Evolutionary conservation across 2,329 filamentous ascomycete species (phyloP), one percentile per base, ranked within the genome.

Genomic region (Diaporthe destruens): DNA sequence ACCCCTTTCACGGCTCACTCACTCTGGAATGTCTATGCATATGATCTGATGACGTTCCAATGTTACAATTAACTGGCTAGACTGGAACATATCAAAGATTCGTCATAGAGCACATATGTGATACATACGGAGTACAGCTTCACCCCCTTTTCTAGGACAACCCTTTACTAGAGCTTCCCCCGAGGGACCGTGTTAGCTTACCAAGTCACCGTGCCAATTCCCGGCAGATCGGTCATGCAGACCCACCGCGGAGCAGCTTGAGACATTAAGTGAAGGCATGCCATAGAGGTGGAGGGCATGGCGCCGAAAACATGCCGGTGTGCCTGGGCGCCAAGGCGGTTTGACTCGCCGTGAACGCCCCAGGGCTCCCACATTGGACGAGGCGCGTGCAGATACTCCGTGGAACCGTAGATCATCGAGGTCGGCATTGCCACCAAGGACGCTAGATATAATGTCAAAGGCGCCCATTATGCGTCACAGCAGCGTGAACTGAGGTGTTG

Each of bases 241-340:
- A 20, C 44, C 61, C 61, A 65, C 44, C 23, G 61, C 61, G 44
- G 51, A 65, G 61, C 25, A 65, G n/a, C n/a, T n/a, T n/a, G n/a
- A n/a, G 29, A 25, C 18, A 14, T 23, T 18, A 25, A 51, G 29
- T 34, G 39, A 51, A 36, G 36, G 20, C 6, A n/a, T 34, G 12
- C 32, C 25, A 20, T 51, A 65, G 36, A 25, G 2, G 20, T 23
- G n/a, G 23, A n/a, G 12, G 44, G 2, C 44, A 12, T 7, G 44
- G 61, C 44, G 44, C 61, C 61, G 61, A 66, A 66, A 53, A 53
- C 39, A 66, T 5, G 20, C 44, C 3, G 20, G n/a, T n/a, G 34
- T 39, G 44, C 39, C 61, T 66, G 47, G 61, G 61, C 61, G 61
- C 61, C 61, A 66, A 66, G 61, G 29, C 23, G 61, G 18, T 53